These are phyloP conservation scores for Tetraselmis chui DNA, from an alignment of 139 green algal genomes.

Conservation along the genomic window DNA sequence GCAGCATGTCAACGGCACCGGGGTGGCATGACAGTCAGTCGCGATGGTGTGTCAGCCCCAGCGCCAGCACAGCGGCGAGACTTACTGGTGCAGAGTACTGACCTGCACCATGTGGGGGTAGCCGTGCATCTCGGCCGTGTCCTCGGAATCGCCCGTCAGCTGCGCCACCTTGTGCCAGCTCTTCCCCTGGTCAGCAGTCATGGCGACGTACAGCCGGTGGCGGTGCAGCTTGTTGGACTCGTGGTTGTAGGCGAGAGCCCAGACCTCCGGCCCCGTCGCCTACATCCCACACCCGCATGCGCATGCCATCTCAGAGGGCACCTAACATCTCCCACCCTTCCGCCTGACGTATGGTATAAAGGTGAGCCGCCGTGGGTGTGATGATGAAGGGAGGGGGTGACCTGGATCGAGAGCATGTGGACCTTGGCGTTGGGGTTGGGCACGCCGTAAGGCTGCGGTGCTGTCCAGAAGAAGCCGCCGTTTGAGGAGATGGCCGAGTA, in stretches of 20 bases:
- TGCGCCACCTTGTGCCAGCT: not conserved
- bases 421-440: not conserved
- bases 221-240: not conserved
- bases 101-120: not conserved
- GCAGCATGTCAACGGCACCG: too few species aligned
- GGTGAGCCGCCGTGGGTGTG: too few species aligned
- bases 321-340: too few species aligned
- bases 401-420: not conserved
- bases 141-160: not conserved
- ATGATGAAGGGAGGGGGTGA: too few species aligned
- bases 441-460: not conserved
- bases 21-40: too few species aligned
- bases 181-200: not conserved
- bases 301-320: too few species aligned
- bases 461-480: not conserved
- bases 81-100: too few species aligned
- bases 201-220: not conserved
- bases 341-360: too few species aligned
- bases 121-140: not conserved
- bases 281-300: too few species aligned
- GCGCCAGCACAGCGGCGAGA: too few species aligned
- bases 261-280: not conserved
- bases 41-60: too few species aligned
- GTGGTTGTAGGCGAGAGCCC: not conserved
- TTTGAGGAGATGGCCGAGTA: not conserved